Base-by-base conservation (phyloP, 352 stramenopile genomes). In the Pythium graminicola region DNA sequence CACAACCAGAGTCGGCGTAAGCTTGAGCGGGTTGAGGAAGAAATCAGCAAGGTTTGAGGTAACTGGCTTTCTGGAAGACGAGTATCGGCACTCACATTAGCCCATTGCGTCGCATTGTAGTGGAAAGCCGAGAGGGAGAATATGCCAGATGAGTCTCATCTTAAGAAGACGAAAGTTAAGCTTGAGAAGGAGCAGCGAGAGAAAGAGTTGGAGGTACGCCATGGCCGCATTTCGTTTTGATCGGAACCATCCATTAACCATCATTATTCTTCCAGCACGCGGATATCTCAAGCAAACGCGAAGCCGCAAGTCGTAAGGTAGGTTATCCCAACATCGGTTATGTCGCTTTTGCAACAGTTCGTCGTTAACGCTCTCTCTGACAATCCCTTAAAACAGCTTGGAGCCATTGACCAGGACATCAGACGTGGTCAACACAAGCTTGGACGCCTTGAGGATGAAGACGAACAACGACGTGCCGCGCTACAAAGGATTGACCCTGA, bases 391-490 rank as follows among this genome's bases (percentile, higher is more conserved):
- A 26, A 24, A 44, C 31, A 88, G 26, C 57, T 89, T 22, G 39
- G 57, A 3, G 62, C 54, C 9, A 52, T 76, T 7, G 77, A 90
- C 20, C 68, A 75, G 27, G 67, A 86, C 6, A 66, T 80, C 26
- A 67, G 64, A 29, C 76, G 77, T 48, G 69, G 73, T 20, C 62
- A 63, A 13, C 67, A 70, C 32, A 85, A 87, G 42, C 54, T 92
- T 0, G 68, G 67, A 10, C 72, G 72, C 35, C 71, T 94, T 16
- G 70, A 90, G 7, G 82, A 95, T 56, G 84, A 91, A 58, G 65
- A 82, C 42, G 64, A 86, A 8, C 81, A 93, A 49, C 69, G 80
- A 4, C 78, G 78, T 27, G 51, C 78, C 3, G 67, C 69, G 9
- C 69, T 95, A 14, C 63, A 83, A 26, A 68, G 62, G 42, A 67